These are phyloP conservation scores for Taxillus chinensis DNA, from an alignment of 164 flowering plant genomes.

Conservation along the genomic window DNA sequence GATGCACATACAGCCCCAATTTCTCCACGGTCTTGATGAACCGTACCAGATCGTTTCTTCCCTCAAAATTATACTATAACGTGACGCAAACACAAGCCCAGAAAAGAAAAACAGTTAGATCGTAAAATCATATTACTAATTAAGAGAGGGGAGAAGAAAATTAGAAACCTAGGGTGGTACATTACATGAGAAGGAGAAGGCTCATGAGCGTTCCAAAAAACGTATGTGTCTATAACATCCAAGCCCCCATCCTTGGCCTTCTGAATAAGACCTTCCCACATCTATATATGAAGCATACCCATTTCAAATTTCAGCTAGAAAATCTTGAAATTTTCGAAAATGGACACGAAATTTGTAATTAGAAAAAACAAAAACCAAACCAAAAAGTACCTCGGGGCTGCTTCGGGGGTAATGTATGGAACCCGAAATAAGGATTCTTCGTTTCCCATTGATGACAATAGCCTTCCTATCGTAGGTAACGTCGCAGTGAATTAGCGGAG, in stretches of 20 bases:
- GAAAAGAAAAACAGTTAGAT: neutral
- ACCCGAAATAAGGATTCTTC: slow-evolving; percentile 80
- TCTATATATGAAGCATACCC: slow-evolving; percentile 19
- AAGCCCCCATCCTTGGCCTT: slow-evolving; percentile 53
- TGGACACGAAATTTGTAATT: neutral
- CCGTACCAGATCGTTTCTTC: slow-evolving; percentile 56
- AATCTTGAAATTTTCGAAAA: neutral
- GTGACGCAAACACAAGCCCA: neutral
- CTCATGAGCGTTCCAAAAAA: slow-evolving; percentile 78
- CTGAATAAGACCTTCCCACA: slow-evolving; percentile 47
- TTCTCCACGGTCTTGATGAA: slow-evolving; percentile 61
- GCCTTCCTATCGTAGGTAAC: slow-evolving; percentile 70
- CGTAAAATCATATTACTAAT: neutral
- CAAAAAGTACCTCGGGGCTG: slow-evolving; percentile 61
- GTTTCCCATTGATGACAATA: slow-evolving; percentile 58
- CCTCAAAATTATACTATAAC: slow-evolving; percentile 62
- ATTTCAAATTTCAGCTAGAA: slow-evolving; percentile 1
- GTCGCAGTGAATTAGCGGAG: slow-evolving; percentile 28
- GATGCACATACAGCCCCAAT: slow-evolving; percentile 61
- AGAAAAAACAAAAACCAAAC: neutral
- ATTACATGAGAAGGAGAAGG: slow-evolving; percentile 64
- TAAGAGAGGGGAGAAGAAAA: slow-evolving; percentile 4
- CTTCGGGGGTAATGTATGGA: slow-evolving; percentile 91
- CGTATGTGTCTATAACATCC: slow-evolving; percentile 57
- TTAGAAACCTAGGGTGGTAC: neutral